A percentile compares a stretch with the other conserved stretches of the same genome.
These are phyloP conservation scores for Pseudonitzschia pungens DNA, from an alignment of 108 stramenopile species.

Conservation along the genomic window DNA sequence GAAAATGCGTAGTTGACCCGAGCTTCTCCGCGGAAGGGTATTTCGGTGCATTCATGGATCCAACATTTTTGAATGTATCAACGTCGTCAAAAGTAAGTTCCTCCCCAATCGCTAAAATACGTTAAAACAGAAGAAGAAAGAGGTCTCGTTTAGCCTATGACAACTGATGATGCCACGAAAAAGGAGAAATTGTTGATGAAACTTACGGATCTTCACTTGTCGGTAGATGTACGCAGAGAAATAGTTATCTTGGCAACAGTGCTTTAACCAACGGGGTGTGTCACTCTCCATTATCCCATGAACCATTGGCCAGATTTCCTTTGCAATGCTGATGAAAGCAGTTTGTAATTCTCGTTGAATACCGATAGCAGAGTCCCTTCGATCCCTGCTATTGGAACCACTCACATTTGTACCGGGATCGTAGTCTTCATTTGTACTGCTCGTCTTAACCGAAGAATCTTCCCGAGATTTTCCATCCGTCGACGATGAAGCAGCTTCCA, in stretches of 20 bases:
- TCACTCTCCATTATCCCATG: slow-evolving; percentile 57
- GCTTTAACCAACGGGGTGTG: slow-evolving; percentile 77
- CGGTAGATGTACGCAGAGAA: slow-evolving; percentile 71
- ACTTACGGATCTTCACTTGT: slow-evolving; percentile 72
- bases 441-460: slow-evolving; percentile 11
- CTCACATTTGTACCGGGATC: not conserved
- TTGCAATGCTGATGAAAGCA: slow-evolving; percentile 64
- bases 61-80: slow-evolving; percentile 1
- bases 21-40: slow-evolving; percentile 1
- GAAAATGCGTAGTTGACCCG: not conserved
- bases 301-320: slow-evolving; percentile 64
- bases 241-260: slow-evolving; percentile 74
- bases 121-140: not conserved
- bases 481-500: slow-evolving; percentile 8
- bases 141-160: not conserved
- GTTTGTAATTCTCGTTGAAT: slow-evolving; percentile 87
- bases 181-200: not conserved
- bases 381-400: slow-evolving; percentile 32
- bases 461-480: slow-evolving; percentile 14
- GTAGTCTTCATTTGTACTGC: slow-evolving; percentile 2
- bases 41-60: not conserved
- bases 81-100: slow-evolving; percentile 36
- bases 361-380: slow-evolving; percentile 78
- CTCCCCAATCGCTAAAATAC: slow-evolving; percentile 27
- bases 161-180: not conserved